phyloP scores from a whole-genome alignment of 148 eudicot genomes.

The Pharnaceum exiguum region DNA sequence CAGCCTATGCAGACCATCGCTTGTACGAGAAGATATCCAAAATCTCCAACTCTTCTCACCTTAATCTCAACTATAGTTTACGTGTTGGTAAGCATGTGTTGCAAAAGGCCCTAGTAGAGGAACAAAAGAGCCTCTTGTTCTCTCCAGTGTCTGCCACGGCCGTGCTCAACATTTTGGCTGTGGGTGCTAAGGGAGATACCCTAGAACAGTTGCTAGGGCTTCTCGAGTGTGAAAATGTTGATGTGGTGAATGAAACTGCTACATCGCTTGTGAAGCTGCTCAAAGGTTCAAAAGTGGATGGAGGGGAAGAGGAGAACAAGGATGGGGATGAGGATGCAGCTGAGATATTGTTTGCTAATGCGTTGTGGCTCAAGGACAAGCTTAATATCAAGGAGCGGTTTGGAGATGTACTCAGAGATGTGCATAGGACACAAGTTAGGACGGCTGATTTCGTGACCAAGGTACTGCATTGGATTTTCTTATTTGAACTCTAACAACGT shows the following conservation, averaged over 20 bases:
- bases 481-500: no score
- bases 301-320: no score
- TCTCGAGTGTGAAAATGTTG: slow-evolving; percentile 10
- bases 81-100: slow-evolving; percentile 9
- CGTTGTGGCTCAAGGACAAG: slow-evolving; percentile 8
- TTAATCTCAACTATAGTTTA: background rate
- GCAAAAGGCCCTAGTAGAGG: background rate
- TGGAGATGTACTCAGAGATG: background rate
- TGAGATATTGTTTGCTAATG: slow-evolving; percentile 6
- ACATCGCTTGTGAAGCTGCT: slow-evolving; percentile 6
- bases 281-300: no score
- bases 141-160: slow-evolving; percentile 27
- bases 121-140: slow-evolving; percentile 2
- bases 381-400: slow-evolving; percentile 9
- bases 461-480: no score
- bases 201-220: slow-evolving; percentile 17
- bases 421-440: slow-evolving; percentile 3
- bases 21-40: no score
- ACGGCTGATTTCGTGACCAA: slow-evolving; percentile 15
- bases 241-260: slow-evolving; percentile 10
- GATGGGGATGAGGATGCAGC: background rate
- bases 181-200: slow-evolving; percentile 18
- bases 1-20: no score
- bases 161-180: slow-evolving; percentile 18
- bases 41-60: no score